These are phyloP conservation scores for Termitomyces sp. DNA, from an alignment of 768 basidiomycete species.

Conservation along the genomic window DNA sequence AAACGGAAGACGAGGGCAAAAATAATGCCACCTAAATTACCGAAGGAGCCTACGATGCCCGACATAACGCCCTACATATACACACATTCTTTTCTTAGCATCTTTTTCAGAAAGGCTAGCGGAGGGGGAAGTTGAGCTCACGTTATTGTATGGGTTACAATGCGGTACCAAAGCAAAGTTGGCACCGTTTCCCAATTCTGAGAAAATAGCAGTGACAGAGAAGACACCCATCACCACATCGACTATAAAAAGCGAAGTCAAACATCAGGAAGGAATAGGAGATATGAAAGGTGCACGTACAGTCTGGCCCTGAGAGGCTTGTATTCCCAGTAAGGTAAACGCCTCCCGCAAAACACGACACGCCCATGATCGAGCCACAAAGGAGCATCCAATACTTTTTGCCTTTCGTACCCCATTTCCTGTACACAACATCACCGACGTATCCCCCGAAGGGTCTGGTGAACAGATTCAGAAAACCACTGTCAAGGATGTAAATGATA, in stretches of 20 bases:
- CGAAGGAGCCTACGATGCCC: conserved; percentile 30
- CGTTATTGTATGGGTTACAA: conserved; percentile 34
- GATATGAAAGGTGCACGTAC: conserved; percentile 20
- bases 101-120: background rate
- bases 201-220: conserved; percentile 31
- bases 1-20: conserved; percentile 46
- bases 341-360: conserved; percentile 38
- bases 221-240: conserved; percentile 33
- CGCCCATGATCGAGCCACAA: conserved; percentile 40
- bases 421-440: conserved; percentile 39
- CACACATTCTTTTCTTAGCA: background rate
- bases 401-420: conserved; percentile 31
- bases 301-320: conserved; percentile 22
- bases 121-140: background rate
- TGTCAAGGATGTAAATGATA: conserved; percentile 11
- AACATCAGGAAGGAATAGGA: background rate
- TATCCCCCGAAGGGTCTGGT: conserved; percentile 46
- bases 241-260: conserved; percentile 14
- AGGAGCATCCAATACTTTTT: conserved; percentile 44
- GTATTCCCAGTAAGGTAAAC: conserved; percentile 26
- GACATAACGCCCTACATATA: conserved; percentile 24
- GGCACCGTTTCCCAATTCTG: conserved; percentile 42
- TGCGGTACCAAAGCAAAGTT: conserved; percentile 48
- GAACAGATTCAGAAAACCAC: conserved; percentile 46
- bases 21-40: conserved; percentile 39